Percentiles rank a stretch among this genome's conserved stretches.
Conservation (phyloP, 371 early-diverging fungal genomes). For the Sanchytrium tribonematis region DNA sequence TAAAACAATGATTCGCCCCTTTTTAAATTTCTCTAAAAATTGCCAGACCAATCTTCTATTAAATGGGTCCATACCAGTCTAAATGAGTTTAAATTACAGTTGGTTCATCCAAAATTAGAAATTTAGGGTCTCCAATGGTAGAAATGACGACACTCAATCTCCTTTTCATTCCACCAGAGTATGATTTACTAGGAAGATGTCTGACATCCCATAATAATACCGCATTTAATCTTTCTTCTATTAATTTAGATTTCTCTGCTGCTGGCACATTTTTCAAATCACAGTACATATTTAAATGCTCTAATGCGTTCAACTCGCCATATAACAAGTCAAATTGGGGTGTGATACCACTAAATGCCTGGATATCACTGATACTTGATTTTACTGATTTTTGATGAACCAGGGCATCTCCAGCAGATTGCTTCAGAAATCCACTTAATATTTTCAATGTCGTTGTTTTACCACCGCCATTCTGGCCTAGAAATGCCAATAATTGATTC, state of each 20-base stretch:
- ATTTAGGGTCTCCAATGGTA: constrained; percentile 3
- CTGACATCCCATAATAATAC: constrained; percentile 1
- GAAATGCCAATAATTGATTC: constrained; percentile 22
- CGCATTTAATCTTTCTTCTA: neutral
- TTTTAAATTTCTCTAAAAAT: constrained; percentile 14
- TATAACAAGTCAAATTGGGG: neutral
- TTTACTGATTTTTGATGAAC: neutral
- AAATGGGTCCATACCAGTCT: constrained; percentile 4
- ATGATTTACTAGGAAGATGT: neutral
- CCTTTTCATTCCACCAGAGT: constrained; percentile 3
- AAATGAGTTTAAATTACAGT: too few relatives aligned
- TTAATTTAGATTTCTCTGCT: neutral
- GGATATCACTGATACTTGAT: neutral
- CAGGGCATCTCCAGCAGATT: constrained; percentile 28
- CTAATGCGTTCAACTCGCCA: neutral
- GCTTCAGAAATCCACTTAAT: constrained; percentile 29
- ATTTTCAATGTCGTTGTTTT: constrained; percentile 33
- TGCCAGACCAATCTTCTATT: constrained; percentile 4
- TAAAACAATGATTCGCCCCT: constrained; percentile 12
- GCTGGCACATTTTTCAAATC: neutral
- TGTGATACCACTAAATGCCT: neutral
- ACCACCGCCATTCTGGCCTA: constrained; percentile 47
- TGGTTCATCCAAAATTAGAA: constrained; percentile 3
- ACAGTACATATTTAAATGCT: neutral
- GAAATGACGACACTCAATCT: constrained; percentile 2